Percentiles rank a stretch among this genome's conserved stretches.
These are phyloP conservation scores for Sporisorium graminicola DNA, from an alignment of 1,284 basidiomycete genomes.

Conservation along the genomic window DNA sequence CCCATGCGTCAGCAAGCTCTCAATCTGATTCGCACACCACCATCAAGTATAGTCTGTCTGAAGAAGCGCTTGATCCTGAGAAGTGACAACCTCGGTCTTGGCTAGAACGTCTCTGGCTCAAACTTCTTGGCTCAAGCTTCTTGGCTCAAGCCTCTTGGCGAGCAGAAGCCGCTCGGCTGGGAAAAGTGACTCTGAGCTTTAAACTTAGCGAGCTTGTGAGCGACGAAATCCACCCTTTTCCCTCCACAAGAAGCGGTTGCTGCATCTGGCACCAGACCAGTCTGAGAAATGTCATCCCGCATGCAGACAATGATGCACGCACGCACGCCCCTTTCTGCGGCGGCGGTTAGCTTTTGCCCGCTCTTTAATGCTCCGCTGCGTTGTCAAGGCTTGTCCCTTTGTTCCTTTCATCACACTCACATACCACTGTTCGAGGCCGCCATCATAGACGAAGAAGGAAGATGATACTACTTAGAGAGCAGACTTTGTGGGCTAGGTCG, in stretches of 20 bases:
- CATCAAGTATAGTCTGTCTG: background rate
- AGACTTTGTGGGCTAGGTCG: background rate
- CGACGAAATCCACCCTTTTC: background rate
- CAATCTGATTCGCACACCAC: background rate
- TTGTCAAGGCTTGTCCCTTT: background rate
- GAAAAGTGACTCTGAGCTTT: background rate
- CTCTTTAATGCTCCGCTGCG: background rate
- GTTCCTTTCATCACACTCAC: background rate
- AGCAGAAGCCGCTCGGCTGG: background rate
- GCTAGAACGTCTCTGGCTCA: background rate
- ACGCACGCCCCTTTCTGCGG: slow-evolving; percentile 6
- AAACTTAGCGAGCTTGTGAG: background rate
- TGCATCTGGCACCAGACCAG: background rate
- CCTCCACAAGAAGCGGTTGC: slow-evolving; percentile 6
- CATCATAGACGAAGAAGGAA: background rate
- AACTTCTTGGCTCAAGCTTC: background rate
- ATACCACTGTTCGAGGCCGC: background rate
- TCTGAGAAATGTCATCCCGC: background rate
- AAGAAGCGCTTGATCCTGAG: background rate
- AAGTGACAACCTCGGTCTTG: background rate
- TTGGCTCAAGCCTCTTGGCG: background rate
- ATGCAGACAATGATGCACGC: slow-evolving; percentile 7
- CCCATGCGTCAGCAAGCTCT: background rate
- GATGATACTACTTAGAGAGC: background rate
- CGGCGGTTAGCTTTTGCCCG: background rate